Percentiles rank a stretch among this genome's conserved stretches.
phyloP scores from a whole-genome alignment of 169 alveolate genomes.

The Cryptosporidium ryanae region DNA sequence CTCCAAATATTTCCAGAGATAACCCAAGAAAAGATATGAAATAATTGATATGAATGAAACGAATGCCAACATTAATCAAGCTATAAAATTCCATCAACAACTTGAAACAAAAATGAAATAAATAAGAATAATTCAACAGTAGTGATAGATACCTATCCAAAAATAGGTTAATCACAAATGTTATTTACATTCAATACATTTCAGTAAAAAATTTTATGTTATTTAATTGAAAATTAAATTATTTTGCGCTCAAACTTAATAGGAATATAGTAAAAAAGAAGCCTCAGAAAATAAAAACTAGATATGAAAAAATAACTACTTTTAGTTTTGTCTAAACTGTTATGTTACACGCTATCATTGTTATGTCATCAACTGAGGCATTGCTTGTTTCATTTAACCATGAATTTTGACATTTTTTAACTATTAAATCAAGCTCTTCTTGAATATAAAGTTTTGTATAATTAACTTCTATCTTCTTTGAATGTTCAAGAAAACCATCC shows the following conservation, averaged over 20 bases:
- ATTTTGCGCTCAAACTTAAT: not conserved
- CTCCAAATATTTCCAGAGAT: slow-evolving; percentile 53
- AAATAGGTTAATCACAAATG: not conserved
- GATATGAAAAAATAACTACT: no score
- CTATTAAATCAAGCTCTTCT: slow-evolving; percentile 47
- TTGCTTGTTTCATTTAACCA: slow-evolving; percentile 48
- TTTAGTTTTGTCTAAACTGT: not conserved
- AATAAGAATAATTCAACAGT: not conserved
- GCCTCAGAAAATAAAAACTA: not conserved
- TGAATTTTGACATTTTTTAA: slow-evolving; percentile 39
- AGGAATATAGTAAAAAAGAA: slow-evolving; percentile 3
- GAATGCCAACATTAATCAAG: not conserved
- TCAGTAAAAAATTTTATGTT: not conserved
- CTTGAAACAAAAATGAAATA: not conserved
- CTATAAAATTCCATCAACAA: not conserved
- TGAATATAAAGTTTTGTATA: slow-evolving; percentile 19
- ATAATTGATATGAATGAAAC: not conserved
- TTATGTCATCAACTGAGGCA: slow-evolving; percentile 68
- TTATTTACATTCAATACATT: not conserved
- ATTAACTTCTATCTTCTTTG: slow-evolving; percentile 8
- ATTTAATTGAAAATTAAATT: not conserved
- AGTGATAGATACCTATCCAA: not conserved
- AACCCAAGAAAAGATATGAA: slow-evolving; percentile 12
- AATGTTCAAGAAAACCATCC: slow-evolving; percentile 45
- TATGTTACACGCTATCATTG: slow-evolving; percentile 40